phyloP scores from a whole-genome alignment of 106 monocot species.

The Posidonia australis region DNA sequence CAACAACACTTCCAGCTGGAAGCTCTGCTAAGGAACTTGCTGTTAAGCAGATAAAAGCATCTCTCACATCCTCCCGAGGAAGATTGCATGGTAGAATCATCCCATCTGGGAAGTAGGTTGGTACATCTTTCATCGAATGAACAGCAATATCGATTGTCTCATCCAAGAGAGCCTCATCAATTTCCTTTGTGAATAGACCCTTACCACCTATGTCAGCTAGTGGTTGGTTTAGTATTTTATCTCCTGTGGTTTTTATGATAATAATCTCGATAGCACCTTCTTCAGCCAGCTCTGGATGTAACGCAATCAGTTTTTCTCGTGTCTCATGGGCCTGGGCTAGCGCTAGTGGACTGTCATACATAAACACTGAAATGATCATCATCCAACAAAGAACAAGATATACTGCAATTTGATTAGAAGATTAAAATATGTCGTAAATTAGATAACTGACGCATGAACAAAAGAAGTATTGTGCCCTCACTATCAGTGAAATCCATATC shows the following conservation, averaged over 20 bases:
- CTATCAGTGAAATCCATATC: background rate
- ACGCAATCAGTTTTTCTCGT: slow-evolving; percentile 57
- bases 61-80: slow-evolving; percentile 89
- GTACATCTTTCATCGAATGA: slow-evolving; percentile 99
- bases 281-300: slow-evolving; percentile 78
- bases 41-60: slow-evolving; percentile 79
- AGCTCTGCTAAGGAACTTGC: slow-evolving; percentile 75
- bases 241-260: slow-evolving; percentile 91
- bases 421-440: background rate
- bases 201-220: slow-evolving; percentile 97
- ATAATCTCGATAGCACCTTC: slow-evolving; percentile 89
- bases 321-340: slow-evolving; percentile 96
- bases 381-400: slow-evolving; percentile 2
- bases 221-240: slow-evolving; percentile 87
- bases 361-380: slow-evolving; percentile 11
- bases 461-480: background rate
- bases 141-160: slow-evolving; percentile 85
- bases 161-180: slow-evolving; percentile 92
- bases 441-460: background rate
- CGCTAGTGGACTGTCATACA: slow-evolving; percentile 96
- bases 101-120: slow-evolving; percentile 85
- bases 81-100: slow-evolving; percentile 90
- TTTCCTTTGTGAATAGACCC: slow-evolving; percentile 97
- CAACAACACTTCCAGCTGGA: slow-evolving; percentile 84
- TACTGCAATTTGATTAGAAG: background rate